These are phyloP conservation scores for Trichoderma oligosporum DNA, from an alignment of 2,329 filamentous ascomycete genomes.

Conservation along the genomic window DNA sequence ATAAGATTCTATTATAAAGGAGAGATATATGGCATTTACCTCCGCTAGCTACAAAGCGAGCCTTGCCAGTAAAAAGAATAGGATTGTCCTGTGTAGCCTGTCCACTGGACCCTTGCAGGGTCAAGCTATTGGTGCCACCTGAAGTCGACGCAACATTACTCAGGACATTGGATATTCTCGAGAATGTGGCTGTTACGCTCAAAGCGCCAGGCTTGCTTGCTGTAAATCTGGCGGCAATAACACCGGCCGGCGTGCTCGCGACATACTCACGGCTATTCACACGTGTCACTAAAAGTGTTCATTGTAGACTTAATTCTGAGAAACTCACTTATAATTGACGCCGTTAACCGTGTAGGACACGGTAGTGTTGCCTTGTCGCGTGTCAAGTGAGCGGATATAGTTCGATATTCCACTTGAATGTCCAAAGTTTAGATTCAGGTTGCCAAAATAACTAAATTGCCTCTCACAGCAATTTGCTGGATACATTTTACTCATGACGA, in stretches of 20 bases:
- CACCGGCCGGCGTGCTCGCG: conserved; percentile 37
- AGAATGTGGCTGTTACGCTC: conserved; percentile 22
- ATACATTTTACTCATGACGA: conserved; percentile 24
- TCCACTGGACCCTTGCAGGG: conserved; percentile 24
- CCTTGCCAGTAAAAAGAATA: conserved; percentile 25
- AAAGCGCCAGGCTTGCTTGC: conserved; percentile 22
- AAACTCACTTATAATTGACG: conserved; percentile 25
- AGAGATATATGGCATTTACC: conserved; percentile 20
- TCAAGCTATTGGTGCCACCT: conserved; percentile 20
- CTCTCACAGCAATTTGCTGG: not conserved
- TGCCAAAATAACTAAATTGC: conserved; percentile 21
- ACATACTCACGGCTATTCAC: conserved; percentile 35
- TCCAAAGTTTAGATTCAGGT: conserved; percentile 35
- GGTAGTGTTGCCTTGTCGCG: conserved; percentile 32
- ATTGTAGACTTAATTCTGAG: not conserved
- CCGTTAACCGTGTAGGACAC: conserved; percentile 36
- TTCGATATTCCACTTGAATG: conserved; percentile 27
- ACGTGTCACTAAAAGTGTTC: not conserved
- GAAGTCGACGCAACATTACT: conserved; percentile 21
- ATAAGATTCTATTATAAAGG: too few relatives aligned
- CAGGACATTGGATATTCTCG: conserved; percentile 20
- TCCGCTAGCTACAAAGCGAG: conserved; percentile 23
- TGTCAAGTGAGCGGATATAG: conserved; percentile 39
- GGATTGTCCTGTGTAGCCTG: conserved; percentile 20
- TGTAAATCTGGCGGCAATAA: conserved; percentile 33